phyloP scores from a whole-genome alignment of 306 rosid genomes.

The Rosa multiflora region DNA sequence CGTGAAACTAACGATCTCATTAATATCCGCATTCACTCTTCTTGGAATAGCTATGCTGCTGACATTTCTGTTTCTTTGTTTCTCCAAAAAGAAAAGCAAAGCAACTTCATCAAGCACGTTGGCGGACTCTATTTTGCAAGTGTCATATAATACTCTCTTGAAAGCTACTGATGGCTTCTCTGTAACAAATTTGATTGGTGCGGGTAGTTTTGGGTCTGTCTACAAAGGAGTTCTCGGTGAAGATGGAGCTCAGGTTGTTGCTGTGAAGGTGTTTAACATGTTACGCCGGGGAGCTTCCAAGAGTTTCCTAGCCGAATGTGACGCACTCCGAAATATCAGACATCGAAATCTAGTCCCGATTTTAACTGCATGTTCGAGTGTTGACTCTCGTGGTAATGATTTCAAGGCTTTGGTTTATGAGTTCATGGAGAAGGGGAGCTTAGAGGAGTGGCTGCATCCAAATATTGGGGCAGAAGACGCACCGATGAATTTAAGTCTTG shows the following conservation, averaged over 20 bases:
- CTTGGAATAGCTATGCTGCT: background rate
- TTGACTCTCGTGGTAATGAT: slow-evolving; percentile 3
- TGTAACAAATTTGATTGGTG: background rate
- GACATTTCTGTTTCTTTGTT: background rate
- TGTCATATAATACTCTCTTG: background rate
- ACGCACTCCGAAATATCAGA: background rate
- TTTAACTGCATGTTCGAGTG: slow-evolving; percentile 11
- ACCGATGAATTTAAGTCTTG: background rate
- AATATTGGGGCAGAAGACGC: background rate
- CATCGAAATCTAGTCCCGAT: slow-evolving; percentile 3
- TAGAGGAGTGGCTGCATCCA: slow-evolving; percentile 14
- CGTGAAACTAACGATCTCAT: background rate
- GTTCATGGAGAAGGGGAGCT: slow-evolving; percentile 7
- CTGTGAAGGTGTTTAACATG: slow-evolving; percentile 8
- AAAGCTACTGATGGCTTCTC: slow-evolving; percentile 1
- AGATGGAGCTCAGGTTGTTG: background rate
- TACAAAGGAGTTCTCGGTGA: background rate
- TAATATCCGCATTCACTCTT: background rate
- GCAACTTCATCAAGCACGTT: background rate
- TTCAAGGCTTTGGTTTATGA: slow-evolving; percentile 9
- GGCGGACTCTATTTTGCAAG: background rate
- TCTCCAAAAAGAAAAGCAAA: background rate
- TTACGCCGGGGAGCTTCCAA: background rate
- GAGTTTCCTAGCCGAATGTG: slow-evolving; percentile 8
- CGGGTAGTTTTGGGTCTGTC: background rate